These are phyloP conservation scores for Eimeria maxima DNA, from an alignment of 169 alveolate genomes.

Conservation along the genomic window DNA sequence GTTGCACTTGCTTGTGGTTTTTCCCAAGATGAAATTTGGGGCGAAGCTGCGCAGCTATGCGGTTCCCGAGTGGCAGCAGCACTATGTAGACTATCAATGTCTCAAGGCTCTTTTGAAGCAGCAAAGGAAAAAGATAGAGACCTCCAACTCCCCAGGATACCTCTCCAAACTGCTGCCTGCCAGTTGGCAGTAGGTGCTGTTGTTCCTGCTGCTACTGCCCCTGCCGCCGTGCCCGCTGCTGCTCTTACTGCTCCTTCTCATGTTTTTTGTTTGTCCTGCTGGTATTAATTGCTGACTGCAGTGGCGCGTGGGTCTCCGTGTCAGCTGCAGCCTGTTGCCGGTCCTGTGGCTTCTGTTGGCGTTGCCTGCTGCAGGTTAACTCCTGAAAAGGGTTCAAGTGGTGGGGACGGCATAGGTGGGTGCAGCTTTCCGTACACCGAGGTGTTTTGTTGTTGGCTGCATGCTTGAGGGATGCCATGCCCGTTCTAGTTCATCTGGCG, in stretches of 20 bases:
- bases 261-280: not conserved
- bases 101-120: slow-evolving; percentile 57
- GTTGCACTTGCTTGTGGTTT: not conserved
- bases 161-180: slow-evolving; percentile 27
- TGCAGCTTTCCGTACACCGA: not conserved
- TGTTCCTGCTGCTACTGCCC: not conserved
- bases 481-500: too few species aligned
- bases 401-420: not conserved
- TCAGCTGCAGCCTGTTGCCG: not conserved
- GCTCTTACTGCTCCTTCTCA: not conserved
- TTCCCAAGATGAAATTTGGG: slow-evolving; percentile 75
- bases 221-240: not conserved
- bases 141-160: slow-evolving; percentile 4
- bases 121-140: not conserved
- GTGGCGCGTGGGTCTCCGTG: too few species aligned
- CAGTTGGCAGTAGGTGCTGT: slow-evolving; percentile 25
- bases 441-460: too few species aligned
- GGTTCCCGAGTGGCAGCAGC: slow-evolving; percentile 80
- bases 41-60: slow-evolving; percentile 77
- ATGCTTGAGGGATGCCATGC: too few species aligned
- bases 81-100: slow-evolving; percentile 55
- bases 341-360: not conserved
- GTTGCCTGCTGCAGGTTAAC: not conserved
- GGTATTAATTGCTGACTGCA: not conserved
- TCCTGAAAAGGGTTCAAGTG: not conserved